Evolutionary conservation across 164 flowering plant species (phyloP).

Genomic region (Dillenia turbinata): DNA sequence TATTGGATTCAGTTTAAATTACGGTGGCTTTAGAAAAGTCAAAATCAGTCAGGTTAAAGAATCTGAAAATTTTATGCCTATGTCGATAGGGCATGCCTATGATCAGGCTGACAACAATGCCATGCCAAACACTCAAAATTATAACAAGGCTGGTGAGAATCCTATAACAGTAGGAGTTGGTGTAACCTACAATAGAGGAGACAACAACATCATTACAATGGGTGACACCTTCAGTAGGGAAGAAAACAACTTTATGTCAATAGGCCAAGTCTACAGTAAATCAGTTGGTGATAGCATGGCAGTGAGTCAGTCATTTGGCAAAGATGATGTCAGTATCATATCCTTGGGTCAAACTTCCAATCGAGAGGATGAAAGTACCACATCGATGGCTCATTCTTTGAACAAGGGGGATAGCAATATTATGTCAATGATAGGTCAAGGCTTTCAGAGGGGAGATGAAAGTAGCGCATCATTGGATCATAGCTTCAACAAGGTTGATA

Average conservation of each 20-base stretch:
- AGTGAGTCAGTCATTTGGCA: conserved; percentile 7
- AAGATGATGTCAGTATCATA: conserved; percentile 4
- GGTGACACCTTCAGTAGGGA: too few relatives aligned
- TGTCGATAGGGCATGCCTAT: conserved; percentile 19
- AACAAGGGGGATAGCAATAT: conserved; percentile 15
- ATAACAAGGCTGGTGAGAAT: conserved; percentile 11
- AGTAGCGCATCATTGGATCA: conserved; percentile 14
- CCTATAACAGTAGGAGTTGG: conserved; percentile 18
- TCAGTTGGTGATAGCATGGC: conserved; percentile 5
- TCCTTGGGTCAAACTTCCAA: conserved; percentile 10
- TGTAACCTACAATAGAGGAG: conserved; percentile 18
- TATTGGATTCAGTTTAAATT: conserved; percentile 20
- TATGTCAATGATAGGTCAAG: conserved; percentile 15
- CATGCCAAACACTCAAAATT: not conserved
- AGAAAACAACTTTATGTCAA: too few relatives aligned
- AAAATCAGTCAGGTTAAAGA: conserved; percentile 39
- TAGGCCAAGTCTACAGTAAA: not conserved
- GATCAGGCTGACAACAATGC: conserved; percentile 15
- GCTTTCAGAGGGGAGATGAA: conserved; percentile 16
- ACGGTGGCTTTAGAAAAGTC: conserved; percentile 40
- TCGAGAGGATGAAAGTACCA: conserved; percentile 4
- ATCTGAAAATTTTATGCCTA: conserved; percentile 23
- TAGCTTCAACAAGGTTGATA: conserved; percentile 21
- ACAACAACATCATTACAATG: conserved; percentile 21
- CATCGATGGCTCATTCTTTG: conserved; percentile 12